Percentiles rank a stretch among this genome's conserved stretches.
These are phyloP conservation scores for Mimosa bimucronata DNA, from an alignment of 306 rosid species.

Conservation along the genomic window DNA sequence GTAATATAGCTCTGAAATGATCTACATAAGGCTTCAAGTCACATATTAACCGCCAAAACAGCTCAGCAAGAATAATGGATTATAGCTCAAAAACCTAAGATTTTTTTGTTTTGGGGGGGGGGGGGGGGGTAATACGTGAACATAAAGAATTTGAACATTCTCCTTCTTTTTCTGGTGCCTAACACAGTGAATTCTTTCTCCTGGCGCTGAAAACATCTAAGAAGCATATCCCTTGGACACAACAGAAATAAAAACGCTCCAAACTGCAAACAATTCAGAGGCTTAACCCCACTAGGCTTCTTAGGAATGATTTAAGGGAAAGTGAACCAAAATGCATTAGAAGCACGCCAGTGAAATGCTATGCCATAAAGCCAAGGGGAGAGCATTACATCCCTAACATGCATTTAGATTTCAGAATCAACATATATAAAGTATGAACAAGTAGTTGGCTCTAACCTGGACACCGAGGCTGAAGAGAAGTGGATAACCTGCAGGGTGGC, in stretches of 20 bases:
- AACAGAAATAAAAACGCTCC: not conserved
- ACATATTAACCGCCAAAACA: not conserved
- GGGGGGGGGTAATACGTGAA: not conserved
- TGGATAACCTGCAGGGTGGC: conserved; percentile 61
- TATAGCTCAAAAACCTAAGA: conserved; percentile 10
- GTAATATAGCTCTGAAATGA: not conserved
- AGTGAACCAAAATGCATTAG: not conserved
- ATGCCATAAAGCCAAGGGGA: not conserved
- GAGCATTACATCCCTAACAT: not conserved
- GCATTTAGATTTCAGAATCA: conserved; percentile 12
- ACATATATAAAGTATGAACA: not conserved
- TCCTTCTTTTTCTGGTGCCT: not conserved
- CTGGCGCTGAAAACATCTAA: not conserved
- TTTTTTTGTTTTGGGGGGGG: too few species aligned
- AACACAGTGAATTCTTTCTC: not conserved
- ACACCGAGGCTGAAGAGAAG: conserved; percentile 91
- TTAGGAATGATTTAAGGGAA: not conserved
- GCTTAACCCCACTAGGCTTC: not conserved
- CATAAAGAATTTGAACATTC: not conserved
- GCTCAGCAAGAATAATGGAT: not conserved
- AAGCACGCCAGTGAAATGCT: not conserved
- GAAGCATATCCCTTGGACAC: not conserved
- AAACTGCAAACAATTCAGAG: not conserved
- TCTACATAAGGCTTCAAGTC: not conserved
- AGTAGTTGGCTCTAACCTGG: conserved; percentile 63